Evolutionary conservation across 2,329 filamentous ascomycete genomes (phyloP), one percentile per base, ranked within the genome.

Genomic region (Xylariaceae sp.): DNA sequence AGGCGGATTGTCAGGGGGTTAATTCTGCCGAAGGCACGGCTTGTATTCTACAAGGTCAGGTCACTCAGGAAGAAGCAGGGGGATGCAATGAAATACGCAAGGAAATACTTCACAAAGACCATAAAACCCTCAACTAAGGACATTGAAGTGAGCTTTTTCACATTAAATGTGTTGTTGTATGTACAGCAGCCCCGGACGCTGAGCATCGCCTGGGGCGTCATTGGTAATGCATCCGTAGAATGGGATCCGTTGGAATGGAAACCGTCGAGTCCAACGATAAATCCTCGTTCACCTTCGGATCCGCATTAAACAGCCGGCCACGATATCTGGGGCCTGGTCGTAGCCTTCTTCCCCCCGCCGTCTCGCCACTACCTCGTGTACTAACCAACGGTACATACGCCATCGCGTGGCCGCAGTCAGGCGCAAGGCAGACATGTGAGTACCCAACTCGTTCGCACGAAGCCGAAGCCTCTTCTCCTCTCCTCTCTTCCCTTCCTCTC

Each of bases 101-200:
- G 19, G 1, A 19, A 19, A 19, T 19, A 19, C 19, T 19, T 19
- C 19, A 19, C 19, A 19, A 19, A 19, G 19, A 19, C 19, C 1
- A 19, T 19, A 19, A 19, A 19, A 19, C 19, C 19, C 19, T 19
- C 12, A 9, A 37, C 35, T 11, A 6, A 37, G 2, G 35, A 7
- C 35, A 37, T 37, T 37, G 35, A 11, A 50, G 40, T 42, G 31
- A 49, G 7, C 32, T 47, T 32, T 43, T 45, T 19, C 39, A 32
- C 43, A 32, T 19, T 45, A 32, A 32, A 12, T 31, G 27, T 9
- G 42, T 43, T 19, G 19, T 5, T n/a, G 31, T 47, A 51, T 60
- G 39, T 58, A 60, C 58, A 60, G 32, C 8, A 11, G 19, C 30
- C 42, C 43, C 8, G 19, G 32, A 5, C 9, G 9, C 19, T 4